Percentiles rank a stretch among this genome's conserved stretches.
Evolutionary conservation across 257 asterid genomes (phyloP).

Genomic region (Solanum chiquidenum): DNA sequence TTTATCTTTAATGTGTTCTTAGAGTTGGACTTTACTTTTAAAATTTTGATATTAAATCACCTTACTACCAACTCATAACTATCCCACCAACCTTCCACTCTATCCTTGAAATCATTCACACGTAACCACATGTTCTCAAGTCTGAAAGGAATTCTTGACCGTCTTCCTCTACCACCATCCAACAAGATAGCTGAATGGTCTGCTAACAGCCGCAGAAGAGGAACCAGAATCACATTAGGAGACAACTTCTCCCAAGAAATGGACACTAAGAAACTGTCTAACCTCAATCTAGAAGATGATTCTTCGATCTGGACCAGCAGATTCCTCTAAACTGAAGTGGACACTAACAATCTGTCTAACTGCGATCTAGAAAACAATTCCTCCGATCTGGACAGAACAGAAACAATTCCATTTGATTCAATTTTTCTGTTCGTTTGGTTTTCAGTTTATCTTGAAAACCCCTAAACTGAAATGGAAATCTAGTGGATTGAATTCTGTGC

Average conservation of each 20-base stretch:
- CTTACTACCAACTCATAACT: neutral
- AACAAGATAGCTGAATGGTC: neutral
- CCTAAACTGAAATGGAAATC: neutral
- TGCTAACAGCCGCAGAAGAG: neutral
- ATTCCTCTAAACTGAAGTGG: neutral
- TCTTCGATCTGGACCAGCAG: neutral
- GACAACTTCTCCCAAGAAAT: neutral
- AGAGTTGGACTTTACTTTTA: neutral
- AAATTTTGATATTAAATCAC: neutral
- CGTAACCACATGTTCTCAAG: neutral
- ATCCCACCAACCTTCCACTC: neutral
- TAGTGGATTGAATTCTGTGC: neutral
- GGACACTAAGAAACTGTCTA: neutral
- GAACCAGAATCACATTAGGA: neutral
- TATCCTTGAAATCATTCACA: neutral
- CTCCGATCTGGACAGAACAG: neutral
- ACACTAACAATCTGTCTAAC: neutral
- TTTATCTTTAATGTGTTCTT: neutral
- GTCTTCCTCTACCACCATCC: neutral
- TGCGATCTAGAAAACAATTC: neutral
- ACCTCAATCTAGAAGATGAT: neutral
- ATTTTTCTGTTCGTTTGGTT: neutral
- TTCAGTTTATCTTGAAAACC: neutral
- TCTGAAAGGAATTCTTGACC: neutral
- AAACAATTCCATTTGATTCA: neutral